Conservation (phyloP, 2,329 filamentous ascomycete species). For the Arthrobotrys pseudoclavata region DNA sequence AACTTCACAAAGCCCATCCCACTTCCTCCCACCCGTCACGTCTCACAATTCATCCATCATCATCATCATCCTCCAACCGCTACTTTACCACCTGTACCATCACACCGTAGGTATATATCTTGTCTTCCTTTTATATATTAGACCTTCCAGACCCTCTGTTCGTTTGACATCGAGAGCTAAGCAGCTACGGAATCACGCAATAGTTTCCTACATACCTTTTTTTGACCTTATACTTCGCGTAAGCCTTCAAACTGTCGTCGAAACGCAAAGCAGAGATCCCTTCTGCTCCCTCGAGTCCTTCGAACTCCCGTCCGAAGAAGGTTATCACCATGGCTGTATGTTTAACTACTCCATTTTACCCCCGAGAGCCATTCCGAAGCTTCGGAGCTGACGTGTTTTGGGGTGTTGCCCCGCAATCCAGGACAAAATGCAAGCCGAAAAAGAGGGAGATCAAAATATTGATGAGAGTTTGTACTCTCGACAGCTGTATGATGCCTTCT, state of each 20-base stretch:
- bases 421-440: constrained; percentile 58
- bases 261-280: constrained; percentile 59
- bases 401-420: constrained; percentile 58
- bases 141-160: background rate
- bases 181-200: constrained; percentile 17
- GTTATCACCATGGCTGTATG: constrained; percentile 58
- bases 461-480: constrained; percentile 81
- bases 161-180: constrained; percentile 14
- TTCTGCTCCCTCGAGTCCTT: constrained; percentile 59
- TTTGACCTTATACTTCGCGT: constrained; percentile 8
- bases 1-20: constrained; percentile 50
- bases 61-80: constrained; percentile 7
- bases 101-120: constrained; percentile 30
- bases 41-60: constrained; percentile 12
- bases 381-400: constrained; percentile 55
- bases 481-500: constrained; percentile 76
- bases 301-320: constrained; percentile 55
- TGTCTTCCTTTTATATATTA: background rate
- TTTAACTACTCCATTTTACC: background rate
- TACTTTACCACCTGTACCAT: constrained; percentile 13
- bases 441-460: constrained; percentile 67
- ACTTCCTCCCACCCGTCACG: constrained; percentile 26
- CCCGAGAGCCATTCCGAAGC: constrained; percentile 30
- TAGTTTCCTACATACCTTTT: constrained; percentile 6
- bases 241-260: constrained; percentile 55